A percentile compares a stretch with the other conserved stretches of the same genome.
These are phyloP conservation scores for Cyberlindnera maclurae DNA, from an alignment of 805 yeast genomes.

Conservation along the genomic window DNA sequence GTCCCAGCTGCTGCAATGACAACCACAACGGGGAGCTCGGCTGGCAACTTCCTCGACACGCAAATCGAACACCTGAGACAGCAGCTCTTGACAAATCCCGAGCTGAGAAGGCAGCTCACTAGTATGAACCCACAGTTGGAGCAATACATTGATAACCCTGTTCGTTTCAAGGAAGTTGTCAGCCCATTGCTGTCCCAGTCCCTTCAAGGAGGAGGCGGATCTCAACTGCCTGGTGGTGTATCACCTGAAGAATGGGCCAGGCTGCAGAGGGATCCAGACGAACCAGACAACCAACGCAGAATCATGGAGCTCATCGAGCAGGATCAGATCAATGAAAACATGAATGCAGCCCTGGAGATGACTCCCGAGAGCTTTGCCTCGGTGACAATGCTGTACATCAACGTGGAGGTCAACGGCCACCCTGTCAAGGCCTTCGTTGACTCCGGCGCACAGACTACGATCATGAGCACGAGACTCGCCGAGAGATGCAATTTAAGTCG, in stretches of 20 bases:
- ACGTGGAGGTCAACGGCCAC: conserved; percentile 69
- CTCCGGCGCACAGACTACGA: conserved; percentile 90
- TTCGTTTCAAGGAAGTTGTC: conserved; percentile 36
- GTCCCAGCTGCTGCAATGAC: background rate
- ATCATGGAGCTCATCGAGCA: conserved; percentile 63
- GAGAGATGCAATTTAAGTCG: conserved; percentile 62
- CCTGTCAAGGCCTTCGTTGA: conserved; percentile 91
- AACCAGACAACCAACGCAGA: conserved; percentile 58
- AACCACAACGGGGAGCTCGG: background rate
- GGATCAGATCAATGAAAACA: conserved; percentile 71
- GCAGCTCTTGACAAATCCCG: conserved; percentile 38
- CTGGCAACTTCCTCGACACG: conserved; percentile 12
- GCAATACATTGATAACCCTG: conserved; percentile 39
- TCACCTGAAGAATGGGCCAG: conserved; percentile 37
- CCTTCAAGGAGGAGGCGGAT: conserved; percentile 20
- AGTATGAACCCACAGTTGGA: conserved; percentile 41
- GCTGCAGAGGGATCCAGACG: conserved; percentile 59
- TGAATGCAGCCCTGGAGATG: conserved; percentile 72
- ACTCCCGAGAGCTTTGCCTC: conserved; percentile 85
- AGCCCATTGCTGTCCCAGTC: conserved; percentile 12
- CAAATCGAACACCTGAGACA: conserved; percentile 43
- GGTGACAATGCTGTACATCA: conserved; percentile 79
- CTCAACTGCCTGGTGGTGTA: conserved; percentile 8
- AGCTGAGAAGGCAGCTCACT: conserved; percentile 29
- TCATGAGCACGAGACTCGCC: conserved; percentile 73